phyloP scores from a whole-genome alignment of 2,329 filamentous ascomycete species.

The Knoxdaviesia capensis region DNA sequence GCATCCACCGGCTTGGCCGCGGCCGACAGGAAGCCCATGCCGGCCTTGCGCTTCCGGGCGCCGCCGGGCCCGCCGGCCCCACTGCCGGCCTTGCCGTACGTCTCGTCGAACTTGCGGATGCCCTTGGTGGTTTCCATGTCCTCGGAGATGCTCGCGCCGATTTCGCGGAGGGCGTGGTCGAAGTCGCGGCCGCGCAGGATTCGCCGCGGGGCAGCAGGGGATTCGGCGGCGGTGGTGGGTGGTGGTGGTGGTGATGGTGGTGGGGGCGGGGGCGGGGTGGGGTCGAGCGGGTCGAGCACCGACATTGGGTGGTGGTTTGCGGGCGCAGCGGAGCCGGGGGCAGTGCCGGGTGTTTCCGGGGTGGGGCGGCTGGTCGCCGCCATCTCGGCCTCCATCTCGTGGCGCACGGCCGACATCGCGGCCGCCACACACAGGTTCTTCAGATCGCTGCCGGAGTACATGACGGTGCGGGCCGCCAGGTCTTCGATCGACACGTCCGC shows the following conservation, averaged over 20 bases:
- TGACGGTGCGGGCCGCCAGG: slow-evolving; percentile 46
- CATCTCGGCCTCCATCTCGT: slow-evolving; percentile 35
- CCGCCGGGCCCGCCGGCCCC: slow-evolving; percentile 32
- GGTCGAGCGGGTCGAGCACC: not conserved
- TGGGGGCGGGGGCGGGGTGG: slow-evolving; percentile 1
- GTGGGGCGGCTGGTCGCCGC: slow-evolving; percentile 18
- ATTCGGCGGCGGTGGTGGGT: too few species aligned
- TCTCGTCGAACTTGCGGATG: slow-evolving; percentile 89
- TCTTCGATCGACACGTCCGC: slow-evolving; percentile 36
- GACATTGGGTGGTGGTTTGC: too few species aligned
- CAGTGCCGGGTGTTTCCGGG: slow-evolving; percentile 22
- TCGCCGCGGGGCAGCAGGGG: slow-evolving; percentile 7
- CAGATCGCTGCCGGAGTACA: slow-evolving; percentile 67
- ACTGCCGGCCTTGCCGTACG: slow-evolving; percentile 29
- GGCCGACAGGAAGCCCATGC: slow-evolving; percentile 38
- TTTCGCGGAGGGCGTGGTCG: slow-evolving; percentile 67
- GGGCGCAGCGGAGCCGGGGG: slow-evolving; percentile 25
- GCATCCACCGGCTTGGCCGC: slow-evolving; percentile 17
- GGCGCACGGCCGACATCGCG: slow-evolving; percentile 58
- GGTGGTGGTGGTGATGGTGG: too few species aligned
- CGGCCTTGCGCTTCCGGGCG: slow-evolving; percentile 35
- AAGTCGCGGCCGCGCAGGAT: slow-evolving; percentile 51
- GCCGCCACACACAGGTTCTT: slow-evolving; percentile 70
- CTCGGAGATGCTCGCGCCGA: slow-evolving; percentile 79
- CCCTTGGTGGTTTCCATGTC: slow-evolving; percentile 75